Conservation (phyloP, 257 asterid genomes). For the Ilex asprella region DNA sequence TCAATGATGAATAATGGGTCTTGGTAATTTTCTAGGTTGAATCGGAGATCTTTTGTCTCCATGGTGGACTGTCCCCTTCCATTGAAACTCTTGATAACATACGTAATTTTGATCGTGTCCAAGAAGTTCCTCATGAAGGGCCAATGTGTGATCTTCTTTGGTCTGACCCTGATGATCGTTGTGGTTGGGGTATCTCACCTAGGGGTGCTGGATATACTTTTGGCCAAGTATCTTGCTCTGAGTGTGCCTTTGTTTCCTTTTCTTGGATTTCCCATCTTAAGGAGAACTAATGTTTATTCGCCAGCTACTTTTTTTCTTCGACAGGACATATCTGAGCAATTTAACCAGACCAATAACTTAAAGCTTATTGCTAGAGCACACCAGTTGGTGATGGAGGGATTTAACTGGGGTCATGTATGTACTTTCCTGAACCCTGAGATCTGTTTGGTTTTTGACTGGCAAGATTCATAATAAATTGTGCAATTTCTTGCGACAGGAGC, state of each 20-base stretch:
- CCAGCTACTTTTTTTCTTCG: conserved; percentile 12
- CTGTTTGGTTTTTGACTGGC: background rate
- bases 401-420: conserved; percentile 77
- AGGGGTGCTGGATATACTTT: conserved; percentile 89
- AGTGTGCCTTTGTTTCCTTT: conserved; percentile 1
- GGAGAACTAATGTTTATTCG: conserved; percentile 3
- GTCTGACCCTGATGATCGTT: conserved; percentile 88
- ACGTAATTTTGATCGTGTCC: conserved; percentile 71
- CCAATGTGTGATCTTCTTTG: conserved; percentile 86
- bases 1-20: background rate
- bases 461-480: conserved; percentile 6
- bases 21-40: conserved; percentile 48
- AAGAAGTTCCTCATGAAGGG: conserved; percentile 91
- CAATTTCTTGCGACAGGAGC: conserved; percentile 48
- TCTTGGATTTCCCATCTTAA: background rate
- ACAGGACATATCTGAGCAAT: conserved; percentile 89
- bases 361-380: conserved; percentile 85
- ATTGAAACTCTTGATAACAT: conserved; percentile 69
- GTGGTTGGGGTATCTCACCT: conserved; percentile 89
- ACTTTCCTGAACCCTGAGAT: conserved; percentile 3
- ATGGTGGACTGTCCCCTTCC: conserved; percentile 81
- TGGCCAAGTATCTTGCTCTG: conserved; percentile 52
- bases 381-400: conserved; percentile 91
- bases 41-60: conserved; percentile 79
- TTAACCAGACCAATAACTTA: conserved; percentile 62